Conservation (phyloP, 2,329 filamentous ascomycete species). For the Ophiostoma ulmi region DNA sequence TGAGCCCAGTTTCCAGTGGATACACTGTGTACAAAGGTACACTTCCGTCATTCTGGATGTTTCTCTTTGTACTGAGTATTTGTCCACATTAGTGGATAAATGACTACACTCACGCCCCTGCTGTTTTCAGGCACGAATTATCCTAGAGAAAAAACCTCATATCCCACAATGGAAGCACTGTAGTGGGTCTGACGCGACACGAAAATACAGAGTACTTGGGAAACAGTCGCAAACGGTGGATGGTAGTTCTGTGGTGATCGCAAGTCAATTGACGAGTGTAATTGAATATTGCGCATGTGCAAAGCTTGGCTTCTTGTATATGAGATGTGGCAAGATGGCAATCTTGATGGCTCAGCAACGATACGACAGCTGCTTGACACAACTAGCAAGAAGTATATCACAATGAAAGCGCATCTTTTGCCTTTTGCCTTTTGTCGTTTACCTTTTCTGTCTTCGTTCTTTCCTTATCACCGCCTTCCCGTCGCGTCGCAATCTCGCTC, state of each 20-base stretch:
- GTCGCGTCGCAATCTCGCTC: not conserved
- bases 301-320: too few relatives aligned
- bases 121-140: not conserved
- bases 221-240: not conserved
- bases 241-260: not conserved
- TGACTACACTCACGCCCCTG: not conserved
- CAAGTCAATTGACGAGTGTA: too few relatives aligned
- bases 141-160: not conserved
- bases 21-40: slow-evolving; percentile 6
- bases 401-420: too few relatives aligned
- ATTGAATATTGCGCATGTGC: too few relatives aligned
- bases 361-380: too few relatives aligned
- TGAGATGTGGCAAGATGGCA: too few relatives aligned
- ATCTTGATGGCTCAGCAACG: too few relatives aligned
- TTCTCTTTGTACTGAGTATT: not conserved
- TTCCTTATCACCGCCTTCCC: not conserved
- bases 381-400: too few relatives aligned
- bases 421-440: too few relatives aligned
- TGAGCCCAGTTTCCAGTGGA: not conserved
- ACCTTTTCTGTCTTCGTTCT: not conserved
- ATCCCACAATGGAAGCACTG: not conserved
- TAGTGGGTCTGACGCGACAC: not conserved
- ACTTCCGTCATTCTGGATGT: not conserved
- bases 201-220: not conserved
- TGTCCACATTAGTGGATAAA: not conserved